Conservation (phyloP, 2,329 filamentous ascomycete genomes). For the Malbranchea zuffiana region DNA sequence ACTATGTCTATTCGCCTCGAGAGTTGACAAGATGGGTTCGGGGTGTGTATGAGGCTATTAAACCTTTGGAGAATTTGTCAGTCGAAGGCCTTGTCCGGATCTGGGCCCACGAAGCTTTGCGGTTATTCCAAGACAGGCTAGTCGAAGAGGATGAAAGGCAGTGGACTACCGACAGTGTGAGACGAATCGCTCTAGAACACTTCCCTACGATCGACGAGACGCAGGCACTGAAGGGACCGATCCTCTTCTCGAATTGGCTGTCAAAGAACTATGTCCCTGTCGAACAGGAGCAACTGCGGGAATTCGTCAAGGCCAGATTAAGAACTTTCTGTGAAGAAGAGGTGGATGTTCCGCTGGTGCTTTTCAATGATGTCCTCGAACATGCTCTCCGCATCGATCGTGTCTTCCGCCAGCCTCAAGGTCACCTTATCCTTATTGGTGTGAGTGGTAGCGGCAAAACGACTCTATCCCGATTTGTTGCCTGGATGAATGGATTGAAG, state of each 20-base stretch:
- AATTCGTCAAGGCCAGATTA: conserved; percentile 93
- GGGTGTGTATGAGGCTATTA: conserved; percentile 92
- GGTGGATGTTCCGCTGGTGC: conserved; percentile 90
- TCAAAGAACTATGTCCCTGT: conserved; percentile 98
- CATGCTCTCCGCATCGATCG: conserved; percentile 97
- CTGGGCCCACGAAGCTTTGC: conserved; percentile 94
- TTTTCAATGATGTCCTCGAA: conserved; percentile 99
- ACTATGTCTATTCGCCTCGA: conserved; percentile 98
- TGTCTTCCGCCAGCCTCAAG: conserved; percentile 96
- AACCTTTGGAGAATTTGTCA: conserved; percentile 75
- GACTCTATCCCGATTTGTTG: conserved; percentile 91
- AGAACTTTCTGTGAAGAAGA: conserved; percentile 99
- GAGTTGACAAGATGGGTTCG: conserved; percentile 96
- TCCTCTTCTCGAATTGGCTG: conserved; percentile 98
- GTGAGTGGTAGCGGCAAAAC: conserved; percentile 98
- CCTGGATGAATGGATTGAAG: conserved; percentile 99
- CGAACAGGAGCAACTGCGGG: conserved; percentile 83
- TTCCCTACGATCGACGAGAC: conserved; percentile 94
- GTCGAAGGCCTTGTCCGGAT: conserved; percentile 90
- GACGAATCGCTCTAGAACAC: conserved; percentile 73
- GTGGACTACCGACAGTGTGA: conserved; percentile 87
- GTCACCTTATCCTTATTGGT: conserved; percentile 95
- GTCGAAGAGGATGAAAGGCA: conserved; percentile 86
- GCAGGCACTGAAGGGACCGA: conserved; percentile 80
- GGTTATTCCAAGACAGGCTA: conserved; percentile 93